phyloP scores from a whole-genome alignment of 257 asterid species.

The Scutellaria baicalensis region DNA sequence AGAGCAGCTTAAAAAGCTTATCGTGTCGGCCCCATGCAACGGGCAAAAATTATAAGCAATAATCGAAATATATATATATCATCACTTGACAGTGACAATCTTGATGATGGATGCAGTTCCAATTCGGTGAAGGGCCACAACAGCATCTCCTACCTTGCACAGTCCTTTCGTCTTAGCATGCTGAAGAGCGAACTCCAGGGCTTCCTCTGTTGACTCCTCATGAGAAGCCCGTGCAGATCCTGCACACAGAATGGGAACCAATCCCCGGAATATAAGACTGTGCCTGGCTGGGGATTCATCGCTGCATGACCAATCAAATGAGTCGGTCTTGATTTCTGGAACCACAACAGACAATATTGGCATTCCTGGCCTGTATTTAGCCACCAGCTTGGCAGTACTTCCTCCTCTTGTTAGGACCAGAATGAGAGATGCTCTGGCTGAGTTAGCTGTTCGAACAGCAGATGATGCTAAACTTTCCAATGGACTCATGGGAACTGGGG shows the following conservation, averaged over 20 bases:
- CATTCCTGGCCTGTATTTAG: conserved; percentile 82
- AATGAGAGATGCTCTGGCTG: conserved; percentile 61
- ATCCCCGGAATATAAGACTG: conserved; percentile 69
- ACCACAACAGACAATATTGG: conserved; percentile 78
- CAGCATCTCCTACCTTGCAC: conserved; percentile 74
- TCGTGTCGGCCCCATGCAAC: conserved; percentile 2
- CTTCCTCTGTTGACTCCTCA: conserved; percentile 86
- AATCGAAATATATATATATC: neutral
- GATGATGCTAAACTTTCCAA: conserved; percentile 79
- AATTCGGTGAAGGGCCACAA: conserved; percentile 76
- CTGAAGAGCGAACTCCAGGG: conserved; percentile 69
- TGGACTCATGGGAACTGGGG: conserved; percentile 88
- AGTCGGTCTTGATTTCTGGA: conserved; percentile 74
- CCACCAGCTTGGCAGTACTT: conserved; percentile 78
- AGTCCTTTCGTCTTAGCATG: conserved; percentile 70
- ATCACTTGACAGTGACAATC: conserved; percentile 74
- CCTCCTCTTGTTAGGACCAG: conserved; percentile 82
- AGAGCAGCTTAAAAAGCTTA: conserved; percentile 6
- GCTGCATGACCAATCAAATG: conserved; percentile 84
- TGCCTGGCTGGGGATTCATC: conserved; percentile 87
- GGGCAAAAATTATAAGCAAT: conserved; percentile 13
- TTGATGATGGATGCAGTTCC: conserved; percentile 85
- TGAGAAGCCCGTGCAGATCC: conserved; percentile 85
- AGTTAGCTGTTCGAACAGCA: conserved; percentile 80
- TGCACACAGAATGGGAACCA: conserved; percentile 71